Evolutionary conservation across 495 filamentous ascomycete species (phyloP).

Genomic region (Penicillium paradoxum): DNA sequence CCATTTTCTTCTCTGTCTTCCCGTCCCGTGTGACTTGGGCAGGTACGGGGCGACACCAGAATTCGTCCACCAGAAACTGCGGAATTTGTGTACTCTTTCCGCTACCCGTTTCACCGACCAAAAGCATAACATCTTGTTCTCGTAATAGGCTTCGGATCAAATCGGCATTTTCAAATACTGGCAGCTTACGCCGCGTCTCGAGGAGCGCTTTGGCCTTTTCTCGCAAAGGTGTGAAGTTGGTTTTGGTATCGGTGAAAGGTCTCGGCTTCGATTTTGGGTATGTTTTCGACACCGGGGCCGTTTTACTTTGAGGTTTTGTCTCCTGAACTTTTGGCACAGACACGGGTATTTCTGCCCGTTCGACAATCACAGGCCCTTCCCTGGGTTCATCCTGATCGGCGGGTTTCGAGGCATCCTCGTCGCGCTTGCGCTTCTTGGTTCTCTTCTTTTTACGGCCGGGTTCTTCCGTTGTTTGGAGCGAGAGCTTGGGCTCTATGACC

Average conservation of each 20-base stretch:
- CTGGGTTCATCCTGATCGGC: slow-evolving; percentile 4
- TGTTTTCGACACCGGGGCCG: slow-evolving; percentile 6
- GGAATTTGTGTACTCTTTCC: slow-evolving; percentile 97
- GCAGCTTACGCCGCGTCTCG: slow-evolving; percentile 58
- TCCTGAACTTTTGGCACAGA: neutral
- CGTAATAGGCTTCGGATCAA: slow-evolving; percentile 62
- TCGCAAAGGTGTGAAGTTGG: slow-evolving; percentile 32
- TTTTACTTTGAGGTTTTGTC: neutral
- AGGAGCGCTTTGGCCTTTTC: slow-evolving; percentile 47
- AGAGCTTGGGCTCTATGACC: neutral
- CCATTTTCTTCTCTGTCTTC: slow-evolving; percentile 42
- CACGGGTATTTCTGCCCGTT: neutral
- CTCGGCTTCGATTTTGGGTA: slow-evolving; percentile 15
- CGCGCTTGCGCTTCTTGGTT: slow-evolving; percentile 45
- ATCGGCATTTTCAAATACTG: slow-evolving; percentile 70
- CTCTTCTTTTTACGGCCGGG: slow-evolving; percentile 24
- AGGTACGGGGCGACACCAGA: slow-evolving; percentile 65
- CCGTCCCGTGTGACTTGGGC: slow-evolving; percentile 41
- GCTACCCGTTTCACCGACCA: slow-evolving; percentile 92
- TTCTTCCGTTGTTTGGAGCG: slow-evolving; percentile 11
- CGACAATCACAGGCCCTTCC: neutral
- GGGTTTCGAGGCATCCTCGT: slow-evolving; percentile 15
- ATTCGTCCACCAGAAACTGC: slow-evolving; percentile 76
- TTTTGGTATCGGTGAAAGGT: slow-evolving; percentile 19
- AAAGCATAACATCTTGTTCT: slow-evolving; percentile 69